These are phyloP conservation scores for Trametes hirsuta DNA, from an alignment of 1,284 basidiomycete genomes.

Conservation along the genomic window DNA sequence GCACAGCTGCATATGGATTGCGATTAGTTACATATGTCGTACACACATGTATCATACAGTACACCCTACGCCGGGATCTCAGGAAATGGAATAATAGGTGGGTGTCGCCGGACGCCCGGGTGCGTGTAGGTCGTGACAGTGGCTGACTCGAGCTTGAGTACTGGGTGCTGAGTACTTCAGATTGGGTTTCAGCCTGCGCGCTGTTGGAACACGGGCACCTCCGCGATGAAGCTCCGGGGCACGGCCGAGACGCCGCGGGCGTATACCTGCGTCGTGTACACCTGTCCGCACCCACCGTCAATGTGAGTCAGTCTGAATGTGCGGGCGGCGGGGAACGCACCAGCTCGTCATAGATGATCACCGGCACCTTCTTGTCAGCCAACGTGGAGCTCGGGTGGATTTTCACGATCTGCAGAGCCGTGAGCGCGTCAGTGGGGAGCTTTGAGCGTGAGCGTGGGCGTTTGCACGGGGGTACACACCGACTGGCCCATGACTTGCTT, in stretches of 20 bases:
- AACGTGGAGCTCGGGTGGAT: slow-evolving; percentile 87
- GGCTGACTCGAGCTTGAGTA: neutral
- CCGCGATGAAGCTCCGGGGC: slow-evolving; percentile 57
- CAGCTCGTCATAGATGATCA: slow-evolving; percentile 90
- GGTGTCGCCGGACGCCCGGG: too few relatives aligned
- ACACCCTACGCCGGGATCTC: too few relatives aligned
- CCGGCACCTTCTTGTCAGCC: slow-evolving; percentile 78
- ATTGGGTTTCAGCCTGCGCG: neutral
- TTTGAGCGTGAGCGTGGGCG: neutral
- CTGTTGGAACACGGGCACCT: slow-evolving; percentile 34
- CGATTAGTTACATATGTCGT: too few relatives aligned
- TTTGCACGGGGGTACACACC: slow-evolving; percentile 47
- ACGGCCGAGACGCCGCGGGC: slow-evolving; percentile 87
- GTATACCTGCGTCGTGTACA: slow-evolving; percentile 85
- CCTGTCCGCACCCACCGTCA: slow-evolving; percentile 42
- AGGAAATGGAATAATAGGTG: too few relatives aligned
- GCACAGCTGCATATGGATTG: too few relatives aligned
- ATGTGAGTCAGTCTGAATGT: slow-evolving; percentile 1
- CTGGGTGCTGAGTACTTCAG: too few relatives aligned
- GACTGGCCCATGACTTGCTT: slow-evolving; percentile 81
- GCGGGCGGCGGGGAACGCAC: slow-evolving; percentile 51
- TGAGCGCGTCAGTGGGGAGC: neutral
- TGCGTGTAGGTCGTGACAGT: neutral
- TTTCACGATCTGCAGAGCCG: slow-evolving; percentile 67
- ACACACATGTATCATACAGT: too few relatives aligned